Evolutionary conservation across 2,329 filamentous ascomycete species (phyloP).

Genomic region (Colletotrichum spaethianum): DNA sequence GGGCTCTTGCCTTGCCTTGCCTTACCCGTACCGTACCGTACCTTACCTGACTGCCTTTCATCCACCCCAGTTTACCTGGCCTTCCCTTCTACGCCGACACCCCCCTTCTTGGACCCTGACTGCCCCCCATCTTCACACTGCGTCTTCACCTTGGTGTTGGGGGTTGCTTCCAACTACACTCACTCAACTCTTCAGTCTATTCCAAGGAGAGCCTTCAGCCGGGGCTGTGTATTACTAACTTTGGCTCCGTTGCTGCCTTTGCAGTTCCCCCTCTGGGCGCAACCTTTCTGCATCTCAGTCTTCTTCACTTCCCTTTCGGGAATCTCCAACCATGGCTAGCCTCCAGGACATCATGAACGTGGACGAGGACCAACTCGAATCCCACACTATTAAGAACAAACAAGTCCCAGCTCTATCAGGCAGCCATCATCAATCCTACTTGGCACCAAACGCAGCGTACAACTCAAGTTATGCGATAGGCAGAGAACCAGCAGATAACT

Average conservation of each 20-base stretch:
- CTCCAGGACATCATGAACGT: slow-evolving; percentile 71
- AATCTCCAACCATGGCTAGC: slow-evolving; percentile 64
- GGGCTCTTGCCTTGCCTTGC: slow-evolving; percentile 23
- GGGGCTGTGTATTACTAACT: slow-evolving; percentile 64
- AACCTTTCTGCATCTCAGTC: slow-evolving; percentile 34
- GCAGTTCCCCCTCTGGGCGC: slow-evolving; percentile 24
- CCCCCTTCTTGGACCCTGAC: slow-evolving; percentile 40
- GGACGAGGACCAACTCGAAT: slow-evolving; percentile 62
- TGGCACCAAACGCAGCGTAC: slow-evolving; percentile 52
- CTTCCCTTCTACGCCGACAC: slow-evolving; percentile 40
- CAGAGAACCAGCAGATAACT: slow-evolving; percentile 50
- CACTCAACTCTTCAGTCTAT: slow-evolving; percentile 49
- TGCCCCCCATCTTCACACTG: slow-evolving; percentile 41
- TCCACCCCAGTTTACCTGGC: slow-evolving; percentile 35
- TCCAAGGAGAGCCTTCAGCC: slow-evolving; percentile 52
- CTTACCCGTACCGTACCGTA: slow-evolving; percentile 31
- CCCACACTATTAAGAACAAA: slow-evolving; percentile 62
- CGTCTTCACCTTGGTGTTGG: slow-evolving; percentile 45
- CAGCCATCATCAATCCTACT: slow-evolving; percentile 51
- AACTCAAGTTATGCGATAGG: slow-evolving; percentile 57
- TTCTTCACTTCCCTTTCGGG: slow-evolving; percentile 56
- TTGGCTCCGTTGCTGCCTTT: slow-evolving; percentile 52
- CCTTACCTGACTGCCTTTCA: slow-evolving; percentile 33
- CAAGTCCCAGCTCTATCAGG: slow-evolving; percentile 52
- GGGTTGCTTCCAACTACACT: slow-evolving; percentile 51